A percentile compares a stretch with the other conserved stretches of the same genome.
Conservation (phyloP, 352 stramenopile genomes). For the Globisporangium barbulae region DNA sequence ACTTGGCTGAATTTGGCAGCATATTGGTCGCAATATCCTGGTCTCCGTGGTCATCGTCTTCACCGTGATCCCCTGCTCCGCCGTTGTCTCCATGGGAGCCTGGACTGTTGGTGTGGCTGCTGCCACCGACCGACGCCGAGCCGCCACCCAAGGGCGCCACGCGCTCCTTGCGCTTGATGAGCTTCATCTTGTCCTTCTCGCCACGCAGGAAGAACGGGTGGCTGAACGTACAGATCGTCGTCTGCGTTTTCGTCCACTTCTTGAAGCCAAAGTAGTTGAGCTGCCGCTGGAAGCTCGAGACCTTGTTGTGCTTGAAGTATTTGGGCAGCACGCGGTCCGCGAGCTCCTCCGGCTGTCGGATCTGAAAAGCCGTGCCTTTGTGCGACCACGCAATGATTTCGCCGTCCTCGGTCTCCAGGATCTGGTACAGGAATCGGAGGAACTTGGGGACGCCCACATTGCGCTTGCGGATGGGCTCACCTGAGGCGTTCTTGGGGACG, state of each 20-base stretch:
- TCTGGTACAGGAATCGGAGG: conserved; percentile 64
- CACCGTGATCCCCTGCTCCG: background rate
- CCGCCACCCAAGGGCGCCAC: background rate
- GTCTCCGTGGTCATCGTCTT: background rate
- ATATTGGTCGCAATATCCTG: conserved; percentile 4
- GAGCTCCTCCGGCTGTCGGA: conserved; percentile 57
- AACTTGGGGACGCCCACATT: conserved; percentile 74
- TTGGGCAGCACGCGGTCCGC: conserved; percentile 53
- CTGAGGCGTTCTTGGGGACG: background rate
- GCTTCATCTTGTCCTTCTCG: conserved; percentile 65
- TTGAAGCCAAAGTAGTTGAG: conserved; percentile 84
- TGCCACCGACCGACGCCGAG: background rate
- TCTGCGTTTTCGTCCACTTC: conserved; percentile 82
- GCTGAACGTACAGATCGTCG: conserved; percentile 71
- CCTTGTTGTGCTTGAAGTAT: conserved; percentile 84
- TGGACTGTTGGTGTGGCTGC: background rate
- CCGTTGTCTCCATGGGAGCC: background rate
- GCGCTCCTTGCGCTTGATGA: conserved; percentile 73
- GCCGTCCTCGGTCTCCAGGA: conserved; percentile 58
- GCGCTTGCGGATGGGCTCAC: conserved; percentile 33
- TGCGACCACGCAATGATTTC: conserved; percentile 64
- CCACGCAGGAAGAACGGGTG: conserved; percentile 60
- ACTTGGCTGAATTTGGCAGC: background rate
- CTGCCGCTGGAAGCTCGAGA: conserved; percentile 74
- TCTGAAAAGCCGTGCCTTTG: conserved; percentile 68